Conservation (phyloP, 176 grass and related monocot species). For the Carex parvula region DNA sequence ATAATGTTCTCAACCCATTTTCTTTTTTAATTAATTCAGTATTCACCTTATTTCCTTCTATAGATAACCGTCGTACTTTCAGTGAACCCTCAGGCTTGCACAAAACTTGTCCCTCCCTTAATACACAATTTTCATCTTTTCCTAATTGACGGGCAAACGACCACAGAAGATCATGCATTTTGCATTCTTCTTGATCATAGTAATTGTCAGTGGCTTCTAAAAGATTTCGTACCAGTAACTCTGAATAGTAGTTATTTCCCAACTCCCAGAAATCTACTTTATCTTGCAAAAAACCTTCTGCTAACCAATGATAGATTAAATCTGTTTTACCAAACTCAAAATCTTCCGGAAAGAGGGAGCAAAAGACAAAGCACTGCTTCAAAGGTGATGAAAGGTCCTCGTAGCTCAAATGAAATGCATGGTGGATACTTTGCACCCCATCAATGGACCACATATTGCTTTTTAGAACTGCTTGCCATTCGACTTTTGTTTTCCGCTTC, state of each 20-base stretch:
- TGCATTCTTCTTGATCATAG: not conserved
- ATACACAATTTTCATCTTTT: not conserved
- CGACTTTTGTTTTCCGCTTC: not conserved
- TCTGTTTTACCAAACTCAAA: not conserved
- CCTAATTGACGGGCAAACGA: not conserved
- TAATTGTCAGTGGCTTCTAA: not conserved
- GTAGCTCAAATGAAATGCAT: conserved; percentile 25
- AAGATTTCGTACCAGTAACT: conserved; percentile 36
- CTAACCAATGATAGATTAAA: conserved; percentile 18
- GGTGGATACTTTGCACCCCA: not conserved
- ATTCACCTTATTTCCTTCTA: too few relatives aligned
- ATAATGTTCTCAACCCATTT: not conserved
- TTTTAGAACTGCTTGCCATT: conserved; percentile 27
- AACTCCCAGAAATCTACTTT: not conserved
- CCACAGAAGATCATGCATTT: conserved; percentile 12
- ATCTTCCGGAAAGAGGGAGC: conserved; percentile 35
- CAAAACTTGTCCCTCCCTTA: not conserved
- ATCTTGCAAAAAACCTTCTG: conserved; percentile 26
- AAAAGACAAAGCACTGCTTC: conserved; percentile 36
- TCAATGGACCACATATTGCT: conserved; percentile 25
- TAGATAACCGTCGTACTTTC: not conserved
- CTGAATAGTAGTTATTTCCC: conserved; percentile 4
- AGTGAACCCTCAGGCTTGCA: too few relatives aligned
- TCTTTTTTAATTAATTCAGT: not conserved
- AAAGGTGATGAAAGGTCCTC: conserved; percentile 21